Percentiles rank a stretch among this genome's conserved stretches.
Conservation (phyloP, 2,329 filamentous ascomycete species). For the Elsinoe arachidis region DNA sequence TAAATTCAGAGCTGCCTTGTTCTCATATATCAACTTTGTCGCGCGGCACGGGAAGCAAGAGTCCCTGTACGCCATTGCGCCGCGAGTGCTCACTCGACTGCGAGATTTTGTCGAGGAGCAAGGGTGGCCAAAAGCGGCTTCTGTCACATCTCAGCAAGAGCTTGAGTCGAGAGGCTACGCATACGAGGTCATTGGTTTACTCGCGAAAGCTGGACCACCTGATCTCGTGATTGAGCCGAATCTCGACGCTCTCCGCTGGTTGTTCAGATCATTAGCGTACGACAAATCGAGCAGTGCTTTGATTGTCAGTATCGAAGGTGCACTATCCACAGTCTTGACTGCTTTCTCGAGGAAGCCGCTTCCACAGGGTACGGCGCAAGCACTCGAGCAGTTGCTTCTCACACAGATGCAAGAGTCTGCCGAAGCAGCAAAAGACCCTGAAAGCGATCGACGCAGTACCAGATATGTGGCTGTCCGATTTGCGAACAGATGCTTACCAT, state of each 20-base stretch:
- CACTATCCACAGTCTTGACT: slow-evolving; percentile 68
- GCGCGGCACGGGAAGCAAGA: slow-evolving; percentile 60
- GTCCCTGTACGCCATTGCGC: slow-evolving; percentile 57
- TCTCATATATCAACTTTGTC: slow-evolving; percentile 80
- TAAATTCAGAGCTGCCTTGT: slow-evolving; percentile 73
- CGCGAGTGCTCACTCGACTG: slow-evolving; percentile 59
- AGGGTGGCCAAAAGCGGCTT: slow-evolving; percentile 65
- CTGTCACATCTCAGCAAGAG: slow-evolving; percentile 38
- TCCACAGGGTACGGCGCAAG: slow-evolving; percentile 33
- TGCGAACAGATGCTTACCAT: slow-evolving; percentile 79
- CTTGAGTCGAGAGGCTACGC: slow-evolving; percentile 65
- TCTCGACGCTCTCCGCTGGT: slow-evolving; percentile 58
- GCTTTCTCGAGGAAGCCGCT: slow-evolving; percentile 42
- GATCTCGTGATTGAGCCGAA: slow-evolving; percentile 45
- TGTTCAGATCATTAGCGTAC: slow-evolving; percentile 74
- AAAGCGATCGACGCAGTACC: slow-evolving; percentile 49
- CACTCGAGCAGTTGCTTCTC: slow-evolving; percentile 52
- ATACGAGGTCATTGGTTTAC: slow-evolving; percentile 82
- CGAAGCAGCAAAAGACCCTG: slow-evolving; percentile 21
- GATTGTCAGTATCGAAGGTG: slow-evolving; percentile 80
- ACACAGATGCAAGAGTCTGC: slow-evolving; percentile 42
- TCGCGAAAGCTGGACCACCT: slow-evolving; percentile 58
- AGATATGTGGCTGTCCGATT: slow-evolving; percentile 79
- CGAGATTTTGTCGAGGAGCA: slow-evolving; percentile 67
- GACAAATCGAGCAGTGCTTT: slow-evolving; percentile 66